These are phyloP conservation scores for Oryza australiensis DNA, from an alignment of 176 grass and related monocot species.

Conservation along the genomic window DNA sequence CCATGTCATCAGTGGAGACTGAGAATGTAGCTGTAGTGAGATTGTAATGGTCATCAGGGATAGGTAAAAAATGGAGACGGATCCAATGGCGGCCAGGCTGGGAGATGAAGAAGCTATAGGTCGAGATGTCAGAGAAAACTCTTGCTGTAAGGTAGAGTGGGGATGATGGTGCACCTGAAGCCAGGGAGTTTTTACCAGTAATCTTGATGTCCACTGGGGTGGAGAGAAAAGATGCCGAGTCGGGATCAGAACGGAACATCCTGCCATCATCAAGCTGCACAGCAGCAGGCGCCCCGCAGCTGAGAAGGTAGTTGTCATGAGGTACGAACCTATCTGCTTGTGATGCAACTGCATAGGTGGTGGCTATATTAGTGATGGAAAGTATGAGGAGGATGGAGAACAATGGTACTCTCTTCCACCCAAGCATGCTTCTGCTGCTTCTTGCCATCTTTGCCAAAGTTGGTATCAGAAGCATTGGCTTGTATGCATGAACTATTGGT, in stretches of 20 bases:
- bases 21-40: constrained; percentile 79
- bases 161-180: constrained; percentile 37
- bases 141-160: constrained; percentile 65
- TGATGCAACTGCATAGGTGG: constrained; percentile 49
- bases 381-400: constrained; percentile 45
- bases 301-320: constrained; percentile 79
- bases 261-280: constrained; percentile 82
- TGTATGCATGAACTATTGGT: constrained; percentile 32
- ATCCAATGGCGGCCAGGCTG: constrained; percentile 87
- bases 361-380: constrained; percentile 13
- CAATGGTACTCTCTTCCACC: constrained; percentile 32
- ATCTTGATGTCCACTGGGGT: constrained; percentile 70
- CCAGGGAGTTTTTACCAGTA: constrained; percentile 41
- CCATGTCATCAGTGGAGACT: constrained; percentile 62
- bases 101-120: constrained; percentile 82
- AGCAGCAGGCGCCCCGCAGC: constrained; percentile 55
- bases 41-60: constrained; percentile 64
- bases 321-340: constrained; percentile 49
- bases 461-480: constrained; percentile 37
- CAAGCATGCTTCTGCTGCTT: constrained; percentile 27
- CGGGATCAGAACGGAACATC: constrained; percentile 72
- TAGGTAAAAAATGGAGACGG: constrained; percentile 79
- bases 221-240: constrained; percentile 80
- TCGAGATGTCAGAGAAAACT: constrained; percentile 74
- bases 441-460: constrained; percentile 32